These are phyloP conservation scores for Euphorbia pulcherrima DNA, from an alignment of 345 rosid genomes.

Conservation along the genomic window DNA sequence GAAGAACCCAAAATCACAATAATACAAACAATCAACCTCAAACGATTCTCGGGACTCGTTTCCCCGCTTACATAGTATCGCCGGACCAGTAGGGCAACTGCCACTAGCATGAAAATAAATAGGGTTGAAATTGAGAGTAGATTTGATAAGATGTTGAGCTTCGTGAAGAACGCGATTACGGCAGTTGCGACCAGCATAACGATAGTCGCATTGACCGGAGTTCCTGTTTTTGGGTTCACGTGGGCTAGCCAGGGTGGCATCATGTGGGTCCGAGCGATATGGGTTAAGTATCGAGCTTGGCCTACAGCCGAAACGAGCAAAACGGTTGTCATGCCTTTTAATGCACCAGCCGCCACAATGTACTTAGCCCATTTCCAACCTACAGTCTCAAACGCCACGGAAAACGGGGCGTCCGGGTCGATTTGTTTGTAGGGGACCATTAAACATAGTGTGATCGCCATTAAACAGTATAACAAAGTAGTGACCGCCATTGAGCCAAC, in stretches of 20 bases:
- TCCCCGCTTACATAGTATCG: slow-evolving; percentile 60
- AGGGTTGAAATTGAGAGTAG: slow-evolving; percentile 62
- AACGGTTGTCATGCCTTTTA: slow-evolving; percentile 65
- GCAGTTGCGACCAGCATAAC: slow-evolving; percentile 46
- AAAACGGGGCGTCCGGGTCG: slow-evolving; percentile 54
- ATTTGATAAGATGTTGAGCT: slow-evolving; percentile 47
- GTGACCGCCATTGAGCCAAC: slow-evolving; percentile 56
- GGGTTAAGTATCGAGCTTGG: slow-evolving; percentile 65
- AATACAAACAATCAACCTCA: slow-evolving; percentile 44
- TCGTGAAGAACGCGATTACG: slow-evolving; percentile 48
- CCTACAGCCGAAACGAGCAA: slow-evolving; percentile 47
- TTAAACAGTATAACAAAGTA: slow-evolving; percentile 38
- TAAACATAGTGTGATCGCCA: slow-evolving; percentile 40
- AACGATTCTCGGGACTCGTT: slow-evolving; percentile 38
- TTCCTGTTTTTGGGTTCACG: slow-evolving; percentile 46
- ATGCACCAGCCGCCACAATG: slow-evolving; percentile 58
- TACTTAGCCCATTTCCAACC: slow-evolving; percentile 64
- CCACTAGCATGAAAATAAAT: slow-evolving; percentile 78
- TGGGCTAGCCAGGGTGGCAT: slow-evolving; percentile 52
- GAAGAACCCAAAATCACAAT: slow-evolving; percentile 47
- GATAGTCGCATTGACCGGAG: slow-evolving; percentile 52
- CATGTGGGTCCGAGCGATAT: slow-evolving; percentile 65
- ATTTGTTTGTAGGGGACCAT: slow-evolving; percentile 51
- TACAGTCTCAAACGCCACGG: slow-evolving; percentile 46
- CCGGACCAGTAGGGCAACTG: slow-evolving; percentile 64